Percentiles rank a stretch among this genome's conserved stretches.
Evolutionary conservation across 2,329 filamentous ascomycete genomes (phyloP).

Genomic region (Hypomyces perniciosus): DNA sequence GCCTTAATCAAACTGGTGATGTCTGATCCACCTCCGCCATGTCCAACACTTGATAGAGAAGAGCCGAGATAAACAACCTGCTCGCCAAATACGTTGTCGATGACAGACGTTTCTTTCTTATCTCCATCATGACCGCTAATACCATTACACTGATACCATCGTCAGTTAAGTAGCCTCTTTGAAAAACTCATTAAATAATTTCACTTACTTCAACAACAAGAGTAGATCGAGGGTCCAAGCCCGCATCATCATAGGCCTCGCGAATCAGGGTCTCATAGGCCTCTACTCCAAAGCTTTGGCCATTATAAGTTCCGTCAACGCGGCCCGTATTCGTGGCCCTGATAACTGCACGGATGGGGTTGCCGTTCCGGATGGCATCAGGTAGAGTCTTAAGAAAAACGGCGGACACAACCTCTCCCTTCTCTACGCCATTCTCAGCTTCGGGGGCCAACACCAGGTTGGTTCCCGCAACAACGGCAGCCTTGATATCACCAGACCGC

Average conservation of each 20-base stretch:
- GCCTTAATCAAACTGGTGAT: conserved; percentile 26
- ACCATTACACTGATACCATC: neutral
- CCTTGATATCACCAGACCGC: conserved; percentile 2
- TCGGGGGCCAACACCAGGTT: neutral
- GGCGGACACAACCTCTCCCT: conserved; percentile 32
- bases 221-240: neutral
- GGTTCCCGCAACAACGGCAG: conserved; percentile 6
- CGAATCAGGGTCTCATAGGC: conserved; percentile 2
- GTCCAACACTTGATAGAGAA: conserved; percentile 8
- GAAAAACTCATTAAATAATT: neutral
- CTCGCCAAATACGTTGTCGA: neutral
- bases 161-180: too few relatives aligned
- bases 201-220: conserved; percentile 15
- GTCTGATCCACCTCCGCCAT: conserved; percentile 22
- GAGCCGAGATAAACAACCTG: neutral
- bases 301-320: conserved; percentile 22
- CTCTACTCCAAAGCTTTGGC: neutral
- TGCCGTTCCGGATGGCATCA: conserved; percentile 34
- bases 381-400: conserved; percentile 36
- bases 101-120: neutral
- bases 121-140: neutral
- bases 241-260: conserved; percentile 2
- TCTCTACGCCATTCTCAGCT: neutral
- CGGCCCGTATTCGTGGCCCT: conserved; percentile 23
- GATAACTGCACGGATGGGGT: conserved; percentile 30